Evolutionary conservation across 1,139 yeast genomes (phyloP).

Genomic region (Suzukiozyma palmioleophila): DNA sequence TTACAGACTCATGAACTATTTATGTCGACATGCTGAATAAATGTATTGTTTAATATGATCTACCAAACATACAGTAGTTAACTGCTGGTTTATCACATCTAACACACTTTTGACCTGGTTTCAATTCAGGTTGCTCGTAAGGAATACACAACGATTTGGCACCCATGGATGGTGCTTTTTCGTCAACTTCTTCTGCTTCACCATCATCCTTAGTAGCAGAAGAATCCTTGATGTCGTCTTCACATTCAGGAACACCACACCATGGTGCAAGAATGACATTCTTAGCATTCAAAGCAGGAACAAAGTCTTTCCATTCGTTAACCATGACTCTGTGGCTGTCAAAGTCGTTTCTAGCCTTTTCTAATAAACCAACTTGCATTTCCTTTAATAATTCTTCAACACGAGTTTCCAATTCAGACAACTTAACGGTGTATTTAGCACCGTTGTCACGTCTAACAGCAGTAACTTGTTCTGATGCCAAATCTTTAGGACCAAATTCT

Average conservation of each 20-base stretch:
- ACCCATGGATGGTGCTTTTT: conserved; percentile 98
- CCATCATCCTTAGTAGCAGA: conserved; percentile 82
- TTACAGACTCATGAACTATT: conserved; percentile 4
- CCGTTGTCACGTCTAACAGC: conserved; percentile 94
- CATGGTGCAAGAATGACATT: conserved; percentile 92
- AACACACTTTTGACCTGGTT: conserved; percentile 79
- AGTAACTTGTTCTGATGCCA: conserved; percentile 71
- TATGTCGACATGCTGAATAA: conserved; percentile 1
- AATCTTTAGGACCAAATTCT: conserved; percentile 95
- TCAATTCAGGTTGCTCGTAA: conserved; percentile 80
- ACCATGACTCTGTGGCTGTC: conserved; percentile 81
- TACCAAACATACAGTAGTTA: conserved; percentile 90
- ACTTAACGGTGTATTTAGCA: conserved; percentile 61
- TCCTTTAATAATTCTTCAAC: conserved; percentile 75
- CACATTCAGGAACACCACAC: conserved; percentile 95
- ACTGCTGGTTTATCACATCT: conserved; percentile 73
- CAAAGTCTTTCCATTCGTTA: conserved; percentile 86
- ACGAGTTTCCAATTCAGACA: conserved; percentile 61
- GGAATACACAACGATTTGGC: conserved; percentile 98
- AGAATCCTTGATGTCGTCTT: conserved; percentile 92
- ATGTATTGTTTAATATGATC: conserved; percentile 62
- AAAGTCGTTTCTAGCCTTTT: conserved; percentile 74
- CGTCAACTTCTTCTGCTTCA: conserved; percentile 84
- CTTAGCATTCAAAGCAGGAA: conserved; percentile 86
- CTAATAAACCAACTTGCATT: conserved; percentile 72